Evolutionary conservation across 2,329 filamentous ascomycete genomes (phyloP).

Genomic region (Cryphonectria naterciae): DNA sequence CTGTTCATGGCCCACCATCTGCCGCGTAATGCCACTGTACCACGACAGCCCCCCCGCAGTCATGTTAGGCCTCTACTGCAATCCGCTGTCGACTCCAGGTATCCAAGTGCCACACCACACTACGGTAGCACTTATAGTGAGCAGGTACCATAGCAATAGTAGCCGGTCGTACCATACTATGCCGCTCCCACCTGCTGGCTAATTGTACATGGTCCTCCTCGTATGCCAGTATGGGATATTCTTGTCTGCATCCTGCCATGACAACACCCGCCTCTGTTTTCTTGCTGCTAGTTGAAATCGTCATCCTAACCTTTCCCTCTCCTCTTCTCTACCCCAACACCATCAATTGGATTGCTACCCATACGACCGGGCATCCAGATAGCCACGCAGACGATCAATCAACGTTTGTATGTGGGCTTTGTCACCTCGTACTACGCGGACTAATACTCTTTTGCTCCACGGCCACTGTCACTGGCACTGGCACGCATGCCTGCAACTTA

Average conservation of each 20-base stretch:
- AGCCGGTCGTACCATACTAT: background rate
- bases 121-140: background rate
- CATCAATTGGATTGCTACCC: background rate
- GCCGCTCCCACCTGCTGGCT: background rate
- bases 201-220: background rate
- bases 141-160: background rate
- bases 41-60: background rate
- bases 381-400: background rate
- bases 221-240: background rate
- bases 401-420: background rate
- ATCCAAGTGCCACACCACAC: background rate
- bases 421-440: background rate
- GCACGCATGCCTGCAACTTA: slow-evolving; percentile 1
- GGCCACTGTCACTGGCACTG: background rate
- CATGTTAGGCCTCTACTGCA: background rate
- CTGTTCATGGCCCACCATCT: background rate
- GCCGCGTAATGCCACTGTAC: background rate
- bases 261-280: slow-evolving; percentile 8
- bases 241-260: background rate
- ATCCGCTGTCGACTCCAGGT: background rate
- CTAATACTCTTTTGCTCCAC: background rate
- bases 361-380: background rate
- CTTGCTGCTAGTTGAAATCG: background rate
- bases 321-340: background rate
- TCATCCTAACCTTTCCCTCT: background rate